Conservation (phyloP, 352 stramenopile species). For the Phytophthora pluvialis region DNA sequence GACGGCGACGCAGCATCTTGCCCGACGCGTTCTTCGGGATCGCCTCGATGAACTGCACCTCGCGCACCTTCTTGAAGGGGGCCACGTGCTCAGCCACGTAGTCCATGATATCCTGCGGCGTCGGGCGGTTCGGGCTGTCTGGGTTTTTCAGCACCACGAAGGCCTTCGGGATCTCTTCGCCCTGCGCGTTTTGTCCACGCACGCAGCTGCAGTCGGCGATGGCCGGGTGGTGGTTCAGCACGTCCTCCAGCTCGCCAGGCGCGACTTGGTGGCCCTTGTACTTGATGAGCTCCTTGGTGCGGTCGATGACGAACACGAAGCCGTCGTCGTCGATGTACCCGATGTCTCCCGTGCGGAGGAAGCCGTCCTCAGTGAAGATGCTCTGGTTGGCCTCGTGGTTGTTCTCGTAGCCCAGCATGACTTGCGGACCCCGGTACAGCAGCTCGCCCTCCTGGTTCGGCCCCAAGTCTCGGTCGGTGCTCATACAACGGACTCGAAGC, state of each 20-base stretch:
- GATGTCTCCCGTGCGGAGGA: conserved; percentile 91
- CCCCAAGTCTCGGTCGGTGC: conserved; percentile 47
- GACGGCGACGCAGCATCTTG: conserved; percentile 91
- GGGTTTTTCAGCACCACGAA: conserved; percentile 86
- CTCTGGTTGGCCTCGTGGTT: conserved; percentile 84
- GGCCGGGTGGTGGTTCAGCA: conserved; percentile 83
- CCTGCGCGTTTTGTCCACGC: conserved; percentile 64
- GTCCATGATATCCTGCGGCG: conserved; percentile 76
- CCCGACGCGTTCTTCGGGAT: conserved; percentile 91
- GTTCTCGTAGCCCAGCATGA: conserved; percentile 95
- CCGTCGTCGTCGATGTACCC: conserved; percentile 92
- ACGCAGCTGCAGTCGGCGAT: conserved; percentile 84
- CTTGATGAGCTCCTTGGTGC: conserved; percentile 96
- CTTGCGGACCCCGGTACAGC: conserved; percentile 88
- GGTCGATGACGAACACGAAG: conserved; percentile 92
- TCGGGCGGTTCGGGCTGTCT: conserved; percentile 36
- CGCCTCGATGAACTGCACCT: conserved; percentile 87
- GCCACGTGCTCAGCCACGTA: conserved; percentile 87
- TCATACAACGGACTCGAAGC: conserved; percentile 53
- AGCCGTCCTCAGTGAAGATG: conserved; percentile 81
- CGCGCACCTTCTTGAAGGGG: conserved; percentile 88
- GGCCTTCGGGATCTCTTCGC: conserved; percentile 90
- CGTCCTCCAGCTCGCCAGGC: conserved; percentile 91
- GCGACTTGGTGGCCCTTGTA: conserved; percentile 93
- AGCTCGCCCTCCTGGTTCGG: conserved; percentile 75